Evolutionary conservation across 345 rosid species (phyloP), one percentile per base, ranked within the genome.

Genomic region (Hypericum perforatum): DNA sequence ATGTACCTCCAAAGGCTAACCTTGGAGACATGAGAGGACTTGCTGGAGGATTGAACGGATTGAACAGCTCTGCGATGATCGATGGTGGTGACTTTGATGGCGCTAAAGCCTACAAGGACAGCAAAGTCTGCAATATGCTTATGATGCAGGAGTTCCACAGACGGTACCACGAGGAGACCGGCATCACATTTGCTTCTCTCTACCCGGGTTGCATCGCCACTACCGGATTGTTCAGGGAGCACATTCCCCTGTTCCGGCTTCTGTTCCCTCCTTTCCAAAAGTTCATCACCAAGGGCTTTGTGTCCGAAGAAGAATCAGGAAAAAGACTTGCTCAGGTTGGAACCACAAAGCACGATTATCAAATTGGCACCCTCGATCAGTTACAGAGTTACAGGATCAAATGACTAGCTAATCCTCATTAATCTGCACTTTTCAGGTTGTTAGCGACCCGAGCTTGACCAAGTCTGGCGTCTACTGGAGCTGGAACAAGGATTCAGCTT

Each of bases 201-300:
- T 92, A 88, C 74, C 98, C 98, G 0, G 98, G 98, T 39, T 92
- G 98, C 79, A 92, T 92, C 14, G 98, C 98, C 62, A 85, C 98
- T 0, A 88, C 98, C 0, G 96, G 98, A 16, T 68, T 92, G 82
- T 92, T 92, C 73, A 81, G 96, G 78, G 95, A 88, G 72, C 98
- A 92, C 81, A 74, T 92, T 58, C 94, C 94, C 0, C 49, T 92
- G 70, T 92, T 92, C 76, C 65, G 96, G 70, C 67, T 77, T 65
- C 89, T 92, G 2, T 92, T 92, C 64, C 95, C 98, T 6, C 98
- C 96, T 8, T 92, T 92, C 79, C 98, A 92, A 54, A 92, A 85
- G 77, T 92, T 83, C 74, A 85, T 92, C 56, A 92, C 96, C 56
- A 92, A 92, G 77, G 98, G 98, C 43, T 92, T 36, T 32, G 96